Evolutionary conservation across 768 basidiomycete genomes (phyloP).

Genomic region (Naganishia friedmannii): DNA sequence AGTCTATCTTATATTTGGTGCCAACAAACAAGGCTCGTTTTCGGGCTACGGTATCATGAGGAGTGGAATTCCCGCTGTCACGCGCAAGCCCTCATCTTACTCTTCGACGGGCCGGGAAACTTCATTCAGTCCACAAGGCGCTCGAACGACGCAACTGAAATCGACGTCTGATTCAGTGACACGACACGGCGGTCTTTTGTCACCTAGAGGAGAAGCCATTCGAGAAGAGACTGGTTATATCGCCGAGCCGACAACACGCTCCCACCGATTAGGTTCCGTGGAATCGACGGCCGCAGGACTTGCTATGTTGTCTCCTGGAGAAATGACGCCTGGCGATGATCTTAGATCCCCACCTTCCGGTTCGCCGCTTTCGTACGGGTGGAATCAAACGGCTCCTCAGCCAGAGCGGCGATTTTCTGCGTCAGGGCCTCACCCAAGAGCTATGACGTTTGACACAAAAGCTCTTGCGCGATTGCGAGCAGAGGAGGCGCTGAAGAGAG

Average conservation of each 20-base stretch:
- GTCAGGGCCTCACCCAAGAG: not conserved
- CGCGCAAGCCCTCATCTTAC: conserved; percentile 2
- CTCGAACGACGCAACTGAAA: not conserved
- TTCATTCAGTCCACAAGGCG: not conserved
- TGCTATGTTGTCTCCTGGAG: conserved; percentile 11
- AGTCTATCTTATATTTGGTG: conserved; percentile 82
- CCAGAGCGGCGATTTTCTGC: not conserved
- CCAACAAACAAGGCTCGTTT: conserved; percentile 90
- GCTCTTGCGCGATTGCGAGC: conserved; percentile 10
- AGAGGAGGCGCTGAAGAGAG: conserved; percentile 12
- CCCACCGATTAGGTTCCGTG: not conserved
- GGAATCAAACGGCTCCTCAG: conserved; percentile 20
- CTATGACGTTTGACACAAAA: conserved; percentile 21
- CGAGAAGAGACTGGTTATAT: not conserved
- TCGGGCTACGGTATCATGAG: conserved; percentile 81
- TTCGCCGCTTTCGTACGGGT: not conserved
- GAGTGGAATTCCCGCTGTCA: conserved; percentile 34
- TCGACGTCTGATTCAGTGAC: not conserved
- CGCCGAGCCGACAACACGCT: not conserved
- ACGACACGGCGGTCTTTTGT: not conserved
- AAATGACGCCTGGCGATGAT: conserved; percentile 15
- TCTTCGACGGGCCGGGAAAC: conserved; percentile 12
- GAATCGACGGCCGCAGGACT: not conserved
- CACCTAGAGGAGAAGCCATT: conserved; percentile 4
- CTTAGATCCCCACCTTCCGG: not conserved